phyloP scores from a whole-genome alignment of 2,329 filamentous ascomycete species.

The Hirsutella rhossiliensis region DNA sequence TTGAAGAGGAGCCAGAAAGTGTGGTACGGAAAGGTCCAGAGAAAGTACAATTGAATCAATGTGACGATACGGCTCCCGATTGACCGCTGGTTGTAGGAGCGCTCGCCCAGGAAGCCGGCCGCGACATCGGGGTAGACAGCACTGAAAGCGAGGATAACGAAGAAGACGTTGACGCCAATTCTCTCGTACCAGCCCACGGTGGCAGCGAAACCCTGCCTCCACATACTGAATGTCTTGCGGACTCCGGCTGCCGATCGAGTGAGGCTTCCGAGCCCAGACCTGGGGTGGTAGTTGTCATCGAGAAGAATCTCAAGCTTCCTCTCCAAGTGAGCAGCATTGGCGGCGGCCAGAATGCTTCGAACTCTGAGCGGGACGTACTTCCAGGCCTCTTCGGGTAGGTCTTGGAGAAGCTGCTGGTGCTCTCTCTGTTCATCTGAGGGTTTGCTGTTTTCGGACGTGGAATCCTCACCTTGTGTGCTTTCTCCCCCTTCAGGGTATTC shows the following conservation, averaged over 20 bases:
- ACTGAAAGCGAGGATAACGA: constrained; percentile 8
- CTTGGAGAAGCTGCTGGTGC: neutral
- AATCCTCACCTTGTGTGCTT: too few relatives aligned
- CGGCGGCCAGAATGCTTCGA: constrained; percentile 5
- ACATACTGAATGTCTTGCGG: constrained; percentile 7
- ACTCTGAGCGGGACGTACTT: constrained; percentile 2
- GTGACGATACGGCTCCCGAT: constrained; percentile 9
- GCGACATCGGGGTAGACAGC: constrained; percentile 8
- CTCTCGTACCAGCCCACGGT: constrained; percentile 6
- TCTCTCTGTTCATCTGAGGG: neutral
- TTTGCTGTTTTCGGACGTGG: too few relatives aligned
- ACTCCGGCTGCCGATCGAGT: constrained; percentile 2
- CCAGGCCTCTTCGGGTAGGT: constrained; percentile 7
- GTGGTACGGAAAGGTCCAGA: constrained; percentile 7
- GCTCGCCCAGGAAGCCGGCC: constrained; percentile 8
- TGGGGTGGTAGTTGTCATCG: constrained; percentile 4
- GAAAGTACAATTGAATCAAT: constrained; percentile 7
- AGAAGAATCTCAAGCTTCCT: constrained; percentile 5
- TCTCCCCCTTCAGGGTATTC: too few relatives aligned
- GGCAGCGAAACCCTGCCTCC: constrained; percentile 6
- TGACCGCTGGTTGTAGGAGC: constrained; percentile 10
- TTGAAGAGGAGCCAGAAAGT: constrained; percentile 10
- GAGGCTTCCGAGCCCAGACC: constrained; percentile 4
- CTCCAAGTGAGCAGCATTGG: constrained; percentile 6
- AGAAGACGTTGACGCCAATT: constrained; percentile 7